Base-by-base conservation (phyloP, 2,329 filamentous ascomycete genomes). In the Epichloe elymi region DNA sequence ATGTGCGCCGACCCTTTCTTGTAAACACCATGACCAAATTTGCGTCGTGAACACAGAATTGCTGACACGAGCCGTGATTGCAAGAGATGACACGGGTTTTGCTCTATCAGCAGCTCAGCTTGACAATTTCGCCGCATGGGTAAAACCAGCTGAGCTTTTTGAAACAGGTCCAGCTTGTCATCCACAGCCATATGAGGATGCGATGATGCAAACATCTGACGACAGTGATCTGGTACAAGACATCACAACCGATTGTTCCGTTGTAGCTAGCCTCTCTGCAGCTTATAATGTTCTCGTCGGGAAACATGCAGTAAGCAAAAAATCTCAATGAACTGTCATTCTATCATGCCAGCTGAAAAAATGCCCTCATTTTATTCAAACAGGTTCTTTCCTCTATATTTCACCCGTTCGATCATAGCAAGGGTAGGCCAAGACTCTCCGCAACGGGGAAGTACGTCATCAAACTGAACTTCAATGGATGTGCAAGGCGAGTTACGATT, bases 401-500 rank as follows among this genome's bases (percentile, higher is more conserved):
- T 54, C 86, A 85, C 62, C 93, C 93, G 0, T 88, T 82, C 60
- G 79, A 93, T 58, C 67, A 75, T 39, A 63, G 72, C 3, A 72
- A 71, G 8, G 69, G 72, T 11, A 70, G 70, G 5, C 86, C 89
- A 0, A 67, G 68, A 19, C 64, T 85, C 2, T 95, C 91, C 1
- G 68, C 75, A 4, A 94, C 84, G 53, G 91, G 93, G 17, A 95
- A 90, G 67, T 98, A 98, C 60, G 74, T 96, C 12, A 82, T 95
- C 50, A 83, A 85, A n/a, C 79, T 98, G 61, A 86, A 95, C 62
- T 97, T 98, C 70, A 98, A 98, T 61, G 93, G 93, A 15, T 93
- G 88, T 61, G 90, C 85, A 65, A 82, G 93, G 46, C 85, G 83
- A 59, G 89, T 98, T 1, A 74, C 85, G 17, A 87, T 98, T 55